A percentile compares a stretch with the other conserved stretches of the same genome.
Conservation (phyloP, 2,329 filamentous ascomycete species). For the Ophioceras dolichostomum region DNA sequence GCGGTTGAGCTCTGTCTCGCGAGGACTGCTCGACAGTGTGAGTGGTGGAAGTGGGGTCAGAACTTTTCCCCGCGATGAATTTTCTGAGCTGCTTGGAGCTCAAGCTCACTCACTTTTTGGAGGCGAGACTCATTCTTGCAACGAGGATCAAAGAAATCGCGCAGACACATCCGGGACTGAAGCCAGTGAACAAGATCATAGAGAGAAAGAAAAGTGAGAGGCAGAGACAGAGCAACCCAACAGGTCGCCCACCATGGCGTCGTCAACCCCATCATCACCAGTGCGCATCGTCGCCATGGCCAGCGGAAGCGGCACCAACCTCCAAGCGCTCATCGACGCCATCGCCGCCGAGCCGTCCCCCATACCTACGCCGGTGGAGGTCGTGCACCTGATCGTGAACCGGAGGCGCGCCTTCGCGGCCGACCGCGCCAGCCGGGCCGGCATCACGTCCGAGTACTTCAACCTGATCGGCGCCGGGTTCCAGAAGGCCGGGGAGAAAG, state of each 20-base stretch:
- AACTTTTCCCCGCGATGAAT: too few species aligned
- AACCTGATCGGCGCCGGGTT: conserved; percentile 67
- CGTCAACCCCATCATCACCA: not conserved
- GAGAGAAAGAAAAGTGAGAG: not conserved
- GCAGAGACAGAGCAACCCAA: not conserved
- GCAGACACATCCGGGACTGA: too few species aligned
- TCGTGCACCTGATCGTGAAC: conserved; percentile 35
- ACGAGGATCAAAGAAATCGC: too few species aligned
- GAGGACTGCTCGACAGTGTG: too few species aligned
- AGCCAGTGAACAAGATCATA: too few species aligned
- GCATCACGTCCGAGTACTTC: conserved; percentile 68
- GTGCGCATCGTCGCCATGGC: conserved; percentile 53
- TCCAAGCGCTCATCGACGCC: conserved; percentile 57
- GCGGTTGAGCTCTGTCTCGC: too few species aligned
- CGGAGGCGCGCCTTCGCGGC: conserved; percentile 32
- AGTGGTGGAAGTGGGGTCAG: too few species aligned
- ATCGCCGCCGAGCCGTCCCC: conserved; percentile 23
- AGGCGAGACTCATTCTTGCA: too few species aligned
- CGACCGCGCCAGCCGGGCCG: conserved; percentile 28
- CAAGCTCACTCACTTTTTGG: too few species aligned
- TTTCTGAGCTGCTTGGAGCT: too few species aligned
- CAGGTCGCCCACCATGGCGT: too few species aligned
- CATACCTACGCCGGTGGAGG: conserved; percentile 24
- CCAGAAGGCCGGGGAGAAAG: conserved; percentile 42
- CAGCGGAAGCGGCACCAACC: conserved; percentile 64